Base-by-base conservation (phyloP, 2,329 filamentous ascomycete species). In the Sporothrix schenckii region DNA sequence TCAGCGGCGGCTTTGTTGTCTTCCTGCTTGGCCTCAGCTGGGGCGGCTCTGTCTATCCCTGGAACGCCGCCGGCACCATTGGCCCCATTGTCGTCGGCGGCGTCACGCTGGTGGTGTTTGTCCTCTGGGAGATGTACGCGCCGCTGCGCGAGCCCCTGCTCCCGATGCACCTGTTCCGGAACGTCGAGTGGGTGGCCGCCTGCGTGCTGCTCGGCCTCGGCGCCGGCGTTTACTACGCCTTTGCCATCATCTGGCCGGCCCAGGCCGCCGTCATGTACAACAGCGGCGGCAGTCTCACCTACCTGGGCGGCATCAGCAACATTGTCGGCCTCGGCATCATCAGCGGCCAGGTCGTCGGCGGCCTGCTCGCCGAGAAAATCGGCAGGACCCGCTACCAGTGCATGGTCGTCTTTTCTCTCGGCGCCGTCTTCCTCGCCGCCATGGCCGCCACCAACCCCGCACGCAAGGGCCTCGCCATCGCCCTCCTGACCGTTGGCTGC, bases 171-270 rank as follows among this genome's bases (percentile, higher is more conserved):
- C 72, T 80, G n/a, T 80, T 80, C 74, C 74, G 73, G 49, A 80
- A 80, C 72, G 72, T 72, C 30, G 74, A 72, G 10, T 80, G 79
- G 79, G 75, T 76, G 30, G 76, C 77, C 6, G 75, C 76, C 14
- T 77, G 75, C 13, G 74, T 80, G 44, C 69, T 79, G 16, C 75
- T 76, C 4, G 78, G 78, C 24, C 74, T 80, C 6, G 79, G 77
- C 11, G 79, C 79, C 19, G 77, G 76, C 41, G 77, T 80, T 14
- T 80, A 80, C 75, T 80, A 80, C 70, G 79, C 77, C 53, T 77
- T 80, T 56, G 79, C 78, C 34, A 77, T 80, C n/a, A 75, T 80
- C 16, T 81, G 79, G 79, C 79, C 79, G 1, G 72, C 73, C 19
- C 79, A 79, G 76, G 76, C 78, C 1, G 75, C 74, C n/a, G 75